phyloP scores from a whole-genome alignment of 2,329 filamentous ascomycete species.

The Microsporum canis region DNA sequence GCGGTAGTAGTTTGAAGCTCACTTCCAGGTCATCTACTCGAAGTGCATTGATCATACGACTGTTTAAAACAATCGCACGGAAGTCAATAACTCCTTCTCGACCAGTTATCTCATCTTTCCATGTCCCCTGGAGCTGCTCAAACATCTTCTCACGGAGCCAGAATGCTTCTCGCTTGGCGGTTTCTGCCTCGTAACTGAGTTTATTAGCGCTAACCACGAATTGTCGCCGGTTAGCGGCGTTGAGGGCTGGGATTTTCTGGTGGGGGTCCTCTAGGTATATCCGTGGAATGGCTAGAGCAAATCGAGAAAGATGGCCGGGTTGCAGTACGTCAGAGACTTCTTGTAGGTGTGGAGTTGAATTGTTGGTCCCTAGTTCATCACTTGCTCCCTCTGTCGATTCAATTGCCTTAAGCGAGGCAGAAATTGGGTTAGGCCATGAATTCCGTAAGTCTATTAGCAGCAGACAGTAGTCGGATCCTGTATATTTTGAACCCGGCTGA shows the following conservation, averaged over 20 bases:
- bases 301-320: constrained; percentile 54
- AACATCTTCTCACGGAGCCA: constrained; percentile 83
- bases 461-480: constrained; percentile 58
- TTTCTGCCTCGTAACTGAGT: constrained; percentile 67
- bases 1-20: constrained; percentile 35
- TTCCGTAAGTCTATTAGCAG: constrained; percentile 78
- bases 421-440: constrained; percentile 72
- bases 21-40: constrained; percentile 69
- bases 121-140: constrained; percentile 57
- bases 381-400: constrained; percentile 17
- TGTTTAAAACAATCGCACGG: constrained; percentile 59
- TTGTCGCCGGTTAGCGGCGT: constrained; percentile 73
- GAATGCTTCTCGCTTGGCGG: constrained; percentile 67
- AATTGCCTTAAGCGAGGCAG: constrained; percentile 47
- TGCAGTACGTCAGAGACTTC: constrained; percentile 39
- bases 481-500: constrained; percentile 29
- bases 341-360: constrained; percentile 19
- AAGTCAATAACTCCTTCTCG: constrained; percentile 62
- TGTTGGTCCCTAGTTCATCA: constrained; percentile 1
- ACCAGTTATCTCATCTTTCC: constrained; percentile 51
- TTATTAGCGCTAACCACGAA: constrained; percentile 78
- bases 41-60: constrained; percentile 72
- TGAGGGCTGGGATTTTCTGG: constrained; percentile 65
- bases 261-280: constrained; percentile 67
- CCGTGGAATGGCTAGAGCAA: constrained; percentile 64